Percentiles rank a stretch among this genome's conserved stretches.
Conservation (phyloP, 2,329 filamentous ascomycete genomes). For the Fusarium sterilihyphosum region DNA sequence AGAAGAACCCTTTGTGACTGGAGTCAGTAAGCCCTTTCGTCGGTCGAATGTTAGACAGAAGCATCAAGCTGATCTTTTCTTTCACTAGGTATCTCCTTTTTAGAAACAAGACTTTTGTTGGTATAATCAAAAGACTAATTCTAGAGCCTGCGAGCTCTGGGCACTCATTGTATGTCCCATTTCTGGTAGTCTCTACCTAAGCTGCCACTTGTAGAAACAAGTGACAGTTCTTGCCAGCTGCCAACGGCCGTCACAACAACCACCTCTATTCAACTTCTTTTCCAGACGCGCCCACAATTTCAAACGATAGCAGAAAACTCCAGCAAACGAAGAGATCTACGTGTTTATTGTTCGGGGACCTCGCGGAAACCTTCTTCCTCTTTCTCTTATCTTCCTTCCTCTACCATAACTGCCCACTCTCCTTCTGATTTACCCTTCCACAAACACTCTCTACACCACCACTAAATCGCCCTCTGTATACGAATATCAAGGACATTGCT, state of each 20-base stretch:
- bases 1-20: background rate
- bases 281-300: background rate
- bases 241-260: constrained; percentile 6
- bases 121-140: no score
- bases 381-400: background rate
- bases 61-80: background rate
- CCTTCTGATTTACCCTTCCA: constrained; percentile 9
- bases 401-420: background rate
- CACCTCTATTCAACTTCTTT: background rate
- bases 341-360: background rate
- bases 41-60: background rate
- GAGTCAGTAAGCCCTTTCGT: background rate
- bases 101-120: background rate
- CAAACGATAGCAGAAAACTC: background rate
- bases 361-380: background rate
- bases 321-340: background rate
- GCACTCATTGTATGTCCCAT: background rate
- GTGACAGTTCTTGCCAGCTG: constrained; percentile 28
- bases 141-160: background rate
- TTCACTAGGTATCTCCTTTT: background rate
- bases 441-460: background rate
- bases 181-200: background rate
- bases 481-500: background rate
- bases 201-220: background rate
- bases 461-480: background rate